phyloP scores from a whole-genome alignment of 2,329 filamentous ascomycete species.

The Exophiala mesophila region DNA sequence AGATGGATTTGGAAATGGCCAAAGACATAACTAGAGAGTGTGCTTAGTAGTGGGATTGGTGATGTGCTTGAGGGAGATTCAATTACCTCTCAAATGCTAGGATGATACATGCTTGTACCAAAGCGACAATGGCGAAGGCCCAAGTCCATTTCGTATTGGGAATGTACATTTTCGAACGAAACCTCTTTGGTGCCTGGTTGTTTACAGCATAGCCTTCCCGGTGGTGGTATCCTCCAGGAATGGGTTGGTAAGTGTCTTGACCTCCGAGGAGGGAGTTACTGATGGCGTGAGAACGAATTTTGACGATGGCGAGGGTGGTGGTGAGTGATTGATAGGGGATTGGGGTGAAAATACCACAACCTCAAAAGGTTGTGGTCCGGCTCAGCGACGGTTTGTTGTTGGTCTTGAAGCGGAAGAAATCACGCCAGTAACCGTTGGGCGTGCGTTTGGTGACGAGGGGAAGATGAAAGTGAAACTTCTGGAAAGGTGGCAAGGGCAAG shows the following conservation, averaged over 20 bases:
- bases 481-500: constrained; percentile 1
- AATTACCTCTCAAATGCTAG: constrained; percentile 77
- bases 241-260: constrained; percentile 47
- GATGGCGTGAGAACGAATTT: constrained; percentile 54
- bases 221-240: constrained; percentile 47
- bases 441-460: constrained; percentile 1
- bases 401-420: constrained; percentile 5
- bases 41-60: too few relatives aligned
- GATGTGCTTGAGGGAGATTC: too few relatives aligned
- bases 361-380: constrained; percentile 13
- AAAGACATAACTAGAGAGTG: constrained; percentile 71
- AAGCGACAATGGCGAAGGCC: constrained; percentile 69
- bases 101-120: constrained; percentile 72
- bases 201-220: constrained; percentile 46
- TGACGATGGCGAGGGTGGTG: constrained; percentile 30
- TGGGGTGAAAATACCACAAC: constrained; percentile 14
- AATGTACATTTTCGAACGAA: constrained; percentile 56
- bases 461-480: not conserved
- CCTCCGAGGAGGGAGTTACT: constrained; percentile 55
- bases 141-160: constrained; percentile 85
- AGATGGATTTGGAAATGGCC: constrained; percentile 68
- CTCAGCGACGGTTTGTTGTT: constrained; percentile 14
- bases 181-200: constrained; percentile 20
- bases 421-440: too few relatives aligned
- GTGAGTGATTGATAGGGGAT: constrained; percentile 2